Evolutionary conservation across 192 early-diverging fungal species (phyloP).

Genomic region (Coemansia sp.): DNA sequence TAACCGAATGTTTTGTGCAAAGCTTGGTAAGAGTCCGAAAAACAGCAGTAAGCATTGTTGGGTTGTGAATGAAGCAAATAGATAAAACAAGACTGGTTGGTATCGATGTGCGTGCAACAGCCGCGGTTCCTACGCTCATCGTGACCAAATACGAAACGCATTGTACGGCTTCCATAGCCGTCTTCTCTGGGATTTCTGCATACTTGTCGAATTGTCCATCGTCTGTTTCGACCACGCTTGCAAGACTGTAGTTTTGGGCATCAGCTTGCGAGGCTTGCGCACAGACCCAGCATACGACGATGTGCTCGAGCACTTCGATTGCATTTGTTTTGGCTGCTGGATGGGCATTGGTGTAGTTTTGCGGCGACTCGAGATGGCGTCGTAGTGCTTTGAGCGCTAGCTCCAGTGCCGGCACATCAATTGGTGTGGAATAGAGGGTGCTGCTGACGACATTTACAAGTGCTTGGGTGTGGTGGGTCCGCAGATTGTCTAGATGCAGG

Average conservation of each 20-base stretch:
- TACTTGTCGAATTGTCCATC: conserved; percentile 34
- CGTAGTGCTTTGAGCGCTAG: conserved; percentile 26
- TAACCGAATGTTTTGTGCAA: conserved; percentile 45
- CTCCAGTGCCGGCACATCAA: conserved; percentile 10
- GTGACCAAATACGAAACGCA: conserved; percentile 36
- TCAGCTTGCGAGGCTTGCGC: conserved; percentile 35
- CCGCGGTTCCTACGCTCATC: conserved; percentile 26
- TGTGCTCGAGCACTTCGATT: conserved; percentile 29
- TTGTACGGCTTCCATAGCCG: conserved; percentile 25
- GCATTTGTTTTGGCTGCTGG: conserved; percentile 43
- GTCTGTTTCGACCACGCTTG: conserved; percentile 6
- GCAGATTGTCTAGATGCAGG: conserved; percentile 34
- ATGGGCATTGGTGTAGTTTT: conserved; percentile 18
- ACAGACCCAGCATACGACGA: conserved; percentile 48
- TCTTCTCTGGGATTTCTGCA: conserved; percentile 13
- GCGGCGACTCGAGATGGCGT: conserved; percentile 42
- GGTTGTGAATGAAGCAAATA: conserved; percentile 17
- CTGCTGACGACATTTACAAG: conserved; percentile 40
- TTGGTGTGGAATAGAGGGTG: conserved; percentile 21
- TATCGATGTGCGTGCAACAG: conserved; percentile 37
- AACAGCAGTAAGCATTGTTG: conserved; percentile 4
- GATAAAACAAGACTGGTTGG: conserved; percentile 30
- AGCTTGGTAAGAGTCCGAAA: conserved; percentile 37
- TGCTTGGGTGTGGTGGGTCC: conserved; percentile 35
- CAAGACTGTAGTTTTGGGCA: conserved; percentile 25